These are phyloP conservation scores for Tubosaeta sp. DNA, from an alignment of 768 basidiomycete species.

Conservation along the genomic window DNA sequence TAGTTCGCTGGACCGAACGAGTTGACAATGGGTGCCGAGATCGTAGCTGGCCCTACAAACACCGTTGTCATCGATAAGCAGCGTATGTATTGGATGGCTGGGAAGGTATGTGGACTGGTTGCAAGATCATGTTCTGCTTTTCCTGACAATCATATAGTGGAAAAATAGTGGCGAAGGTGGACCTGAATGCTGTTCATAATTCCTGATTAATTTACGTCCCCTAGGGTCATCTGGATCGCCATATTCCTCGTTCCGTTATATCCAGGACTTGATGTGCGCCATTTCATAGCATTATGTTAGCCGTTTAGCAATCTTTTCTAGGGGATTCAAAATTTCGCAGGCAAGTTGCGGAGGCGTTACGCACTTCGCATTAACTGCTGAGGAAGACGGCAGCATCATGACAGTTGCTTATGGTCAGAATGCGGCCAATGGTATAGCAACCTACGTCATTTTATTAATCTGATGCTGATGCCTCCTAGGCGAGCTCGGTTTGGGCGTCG, in stretches of 20 bases:
- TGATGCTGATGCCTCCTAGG: constrained; percentile 34
- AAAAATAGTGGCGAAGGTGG: constrained; percentile 91
- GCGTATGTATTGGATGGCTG: constrained; percentile 85
- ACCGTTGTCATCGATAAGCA: constrained; percentile 82
- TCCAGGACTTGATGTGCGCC: constrained; percentile 80
- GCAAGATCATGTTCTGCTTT: background rate
- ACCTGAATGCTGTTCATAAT: background rate
- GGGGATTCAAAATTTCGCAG: constrained; percentile 72
- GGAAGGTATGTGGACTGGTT: constrained; percentile 47
- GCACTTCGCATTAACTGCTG: constrained; percentile 74
- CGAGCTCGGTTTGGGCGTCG: constrained; percentile 77
- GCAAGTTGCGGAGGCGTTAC: constrained; percentile 84
- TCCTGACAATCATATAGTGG: constrained; percentile 54
- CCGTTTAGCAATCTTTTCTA: constrained; percentile 24
- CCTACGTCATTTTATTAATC: background rate
- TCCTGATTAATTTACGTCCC: constrained; percentile 4
- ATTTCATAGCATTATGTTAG: background rate
- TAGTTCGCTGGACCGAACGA: constrained; percentile 75
- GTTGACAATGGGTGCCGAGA: constrained; percentile 52
- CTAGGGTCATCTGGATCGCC: constrained; percentile 87
- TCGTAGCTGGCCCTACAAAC: constrained; percentile 79
- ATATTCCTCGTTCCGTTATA: constrained; percentile 80
- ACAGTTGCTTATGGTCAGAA: constrained; percentile 85
- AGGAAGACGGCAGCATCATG: constrained; percentile 73
- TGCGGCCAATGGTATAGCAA: constrained; percentile 64